Percentiles rank a stretch among this genome's conserved stretches.
phyloP scores from a whole-genome alignment of 441 rosid species.

The Erodium trifolium region DNA sequence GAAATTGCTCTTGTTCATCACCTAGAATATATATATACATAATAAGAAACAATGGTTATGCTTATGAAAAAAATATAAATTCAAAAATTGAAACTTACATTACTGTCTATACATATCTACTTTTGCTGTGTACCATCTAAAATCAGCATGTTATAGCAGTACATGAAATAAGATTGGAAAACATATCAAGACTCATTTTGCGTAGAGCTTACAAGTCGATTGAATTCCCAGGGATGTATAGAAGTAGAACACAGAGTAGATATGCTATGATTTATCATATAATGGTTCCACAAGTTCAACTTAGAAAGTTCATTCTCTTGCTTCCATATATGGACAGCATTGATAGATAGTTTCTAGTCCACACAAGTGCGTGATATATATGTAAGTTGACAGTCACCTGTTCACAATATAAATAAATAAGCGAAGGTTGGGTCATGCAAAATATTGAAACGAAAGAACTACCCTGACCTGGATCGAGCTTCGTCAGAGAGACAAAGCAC shows the following conservation, averaged over 20 bases:
- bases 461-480: no score
- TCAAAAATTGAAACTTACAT: not conserved
- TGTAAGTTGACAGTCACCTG: not conserved
- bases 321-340: not conserved
- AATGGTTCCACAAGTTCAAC: not conserved
- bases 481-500: not conserved
- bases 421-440: no score
- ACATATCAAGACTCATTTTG: not conserved
- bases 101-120: no score
- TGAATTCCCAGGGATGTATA: no score
- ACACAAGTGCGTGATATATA: not conserved
- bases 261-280: not conserved
- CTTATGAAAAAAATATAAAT: not conserved
- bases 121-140: not conserved
- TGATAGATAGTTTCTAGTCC: not conserved
- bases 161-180: not conserved
- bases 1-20: conserved; percentile 90
- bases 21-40: conserved; percentile 26
- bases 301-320: not conserved
- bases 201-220: no score
- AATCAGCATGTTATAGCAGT: not conserved
- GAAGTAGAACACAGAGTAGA: not conserved
- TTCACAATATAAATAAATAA: no score
- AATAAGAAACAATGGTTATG: not conserved
- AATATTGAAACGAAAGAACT: no score